phyloP scores from a whole-genome alignment of 2,329 filamentous ascomycete species.

The Zymoseptoria brevis region DNA sequence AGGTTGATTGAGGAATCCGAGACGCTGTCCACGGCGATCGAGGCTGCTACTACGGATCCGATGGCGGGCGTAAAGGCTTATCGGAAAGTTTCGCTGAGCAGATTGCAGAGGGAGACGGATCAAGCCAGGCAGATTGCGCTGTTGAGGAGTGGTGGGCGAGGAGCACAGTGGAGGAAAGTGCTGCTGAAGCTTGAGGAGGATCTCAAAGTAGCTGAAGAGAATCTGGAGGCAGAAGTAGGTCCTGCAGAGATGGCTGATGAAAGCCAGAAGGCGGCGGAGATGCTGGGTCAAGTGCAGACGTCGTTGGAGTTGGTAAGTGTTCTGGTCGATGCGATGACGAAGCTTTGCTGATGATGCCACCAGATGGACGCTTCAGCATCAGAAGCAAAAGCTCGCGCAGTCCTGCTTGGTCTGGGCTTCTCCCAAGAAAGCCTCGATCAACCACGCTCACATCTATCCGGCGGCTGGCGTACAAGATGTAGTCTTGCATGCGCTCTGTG shows the following conservation, averaged over 20 bases:
- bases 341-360: not conserved
- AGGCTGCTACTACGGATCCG: conserved; percentile 5
- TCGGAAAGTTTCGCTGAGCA: conserved; percentile 12
- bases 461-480: conserved; percentile 47
- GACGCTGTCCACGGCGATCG: conserved; percentile 9
- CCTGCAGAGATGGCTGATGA: conserved; percentile 53
- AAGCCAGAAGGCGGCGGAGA: conserved; percentile 60
- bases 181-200: conserved; percentile 61
- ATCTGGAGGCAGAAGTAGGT: conserved; percentile 42
- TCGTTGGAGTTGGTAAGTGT: conserved; percentile 53
- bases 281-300: conserved; percentile 61
- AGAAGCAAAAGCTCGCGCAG: conserved; percentile 57
- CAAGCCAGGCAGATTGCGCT: conserved; percentile 51
- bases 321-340: not conserved
- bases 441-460: conserved; percentile 59
- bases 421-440: conserved; percentile 53
- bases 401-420: conserved; percentile 66
- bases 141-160: conserved; percentile 65
- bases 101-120: conserved; percentile 12
- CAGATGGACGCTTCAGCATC: conserved; percentile 18
- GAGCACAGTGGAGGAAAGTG: conserved; percentile 67
- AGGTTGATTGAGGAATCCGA: conserved; percentile 11
- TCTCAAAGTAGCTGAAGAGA: conserved; percentile 38
- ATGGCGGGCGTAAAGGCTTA: conserved; percentile 11
- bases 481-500: conserved; percentile 50